A percentile compares a stretch with the other conserved stretches of the same genome.
These are phyloP conservation scores for Scedosporium minutisporum DNA, from an alignment of 2,329 filamentous ascomycete genomes.

Conservation along the genomic window DNA sequence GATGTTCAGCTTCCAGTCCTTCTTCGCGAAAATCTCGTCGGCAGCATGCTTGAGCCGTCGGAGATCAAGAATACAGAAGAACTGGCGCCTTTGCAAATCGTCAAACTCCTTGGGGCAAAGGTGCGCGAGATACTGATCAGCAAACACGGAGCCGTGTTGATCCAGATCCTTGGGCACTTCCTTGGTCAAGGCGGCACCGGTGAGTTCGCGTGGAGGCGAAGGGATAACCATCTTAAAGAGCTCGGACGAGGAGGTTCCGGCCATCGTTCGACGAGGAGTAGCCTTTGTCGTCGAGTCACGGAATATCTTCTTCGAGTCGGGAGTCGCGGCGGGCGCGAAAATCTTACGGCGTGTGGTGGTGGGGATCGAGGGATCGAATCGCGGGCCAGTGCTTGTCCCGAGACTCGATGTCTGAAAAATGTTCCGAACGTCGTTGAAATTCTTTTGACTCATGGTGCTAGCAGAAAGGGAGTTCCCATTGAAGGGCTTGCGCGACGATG, in stretches of 20 bases:
- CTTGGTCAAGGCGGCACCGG: constrained; percentile 43
- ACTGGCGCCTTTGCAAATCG: constrained; percentile 50
- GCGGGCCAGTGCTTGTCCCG: constrained; percentile 14
- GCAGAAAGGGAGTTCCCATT: constrained; percentile 13
- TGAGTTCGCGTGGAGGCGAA: constrained; percentile 45
- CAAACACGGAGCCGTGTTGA: constrained; percentile 45
- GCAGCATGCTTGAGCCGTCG: constrained; percentile 52
- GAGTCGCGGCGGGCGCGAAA: constrained; percentile 37
- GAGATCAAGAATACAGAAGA: constrained; percentile 53
- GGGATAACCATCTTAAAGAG: constrained; percentile 50
- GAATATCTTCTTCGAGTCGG: constrained; percentile 28
- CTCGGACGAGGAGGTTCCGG: constrained; percentile 18
- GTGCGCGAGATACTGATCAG: constrained; percentile 48
- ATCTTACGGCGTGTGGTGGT: constrained; percentile 36
- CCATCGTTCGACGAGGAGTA: constrained; percentile 12
- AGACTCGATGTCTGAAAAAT: constrained; percentile 31
- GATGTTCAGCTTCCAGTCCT: constrained; percentile 54
- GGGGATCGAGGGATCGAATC: constrained; percentile 37
- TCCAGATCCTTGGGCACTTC: constrained; percentile 44
- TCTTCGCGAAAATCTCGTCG: constrained; percentile 49
- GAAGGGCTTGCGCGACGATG: constrained; percentile 22
- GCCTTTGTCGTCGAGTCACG: constrained; percentile 36
- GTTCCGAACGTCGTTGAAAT: constrained; percentile 27
- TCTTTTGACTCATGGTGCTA: constrained; percentile 25
- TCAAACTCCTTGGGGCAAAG: constrained; percentile 48